Conservation (phyloP, 768 basidiomycete species). For the Russula ochroleuca region DNA sequence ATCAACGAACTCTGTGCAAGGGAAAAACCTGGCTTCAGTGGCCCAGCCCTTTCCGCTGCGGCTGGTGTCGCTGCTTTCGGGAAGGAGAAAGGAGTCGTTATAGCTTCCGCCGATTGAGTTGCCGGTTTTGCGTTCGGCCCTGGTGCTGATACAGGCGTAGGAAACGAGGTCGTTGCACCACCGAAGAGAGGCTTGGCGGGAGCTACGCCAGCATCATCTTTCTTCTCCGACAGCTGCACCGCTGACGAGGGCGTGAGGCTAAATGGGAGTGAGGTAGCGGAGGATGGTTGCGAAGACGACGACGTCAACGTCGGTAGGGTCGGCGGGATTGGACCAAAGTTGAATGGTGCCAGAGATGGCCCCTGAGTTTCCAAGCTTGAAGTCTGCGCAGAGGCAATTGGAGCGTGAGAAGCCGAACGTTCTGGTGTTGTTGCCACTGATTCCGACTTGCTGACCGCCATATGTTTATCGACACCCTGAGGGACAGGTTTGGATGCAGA, state of each 20-base stretch:
- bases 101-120: background rate
- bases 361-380: background rate
- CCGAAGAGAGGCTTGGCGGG: conserved; percentile 14
- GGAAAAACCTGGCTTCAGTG: conserved; percentile 21
- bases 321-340: conserved; percentile 4
- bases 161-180: conserved; percentile 12
- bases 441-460: background rate
- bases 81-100: conserved; percentile 18
- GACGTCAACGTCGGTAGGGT: background rate
- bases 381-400: background rate
- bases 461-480: background rate
- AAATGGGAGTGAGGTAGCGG: conserved; percentile 17
- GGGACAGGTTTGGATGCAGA: background rate
- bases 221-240: conserved; percentile 10
- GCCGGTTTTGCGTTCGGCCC: background rate
- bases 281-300: background rate
- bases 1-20: conserved; percentile 6
- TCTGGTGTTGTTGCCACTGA: background rate
- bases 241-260: conserved; percentile 13
- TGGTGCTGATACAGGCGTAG: conserved; percentile 2
- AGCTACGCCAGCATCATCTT: background rate
- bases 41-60: background rate
- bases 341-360: background rate
- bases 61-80: conserved; percentile 1
- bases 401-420: background rate